Evolutionary conservation across 768 basidiomycete genomes (phyloP).

Genomic region (Macrolepiota fuliginosa): DNA sequence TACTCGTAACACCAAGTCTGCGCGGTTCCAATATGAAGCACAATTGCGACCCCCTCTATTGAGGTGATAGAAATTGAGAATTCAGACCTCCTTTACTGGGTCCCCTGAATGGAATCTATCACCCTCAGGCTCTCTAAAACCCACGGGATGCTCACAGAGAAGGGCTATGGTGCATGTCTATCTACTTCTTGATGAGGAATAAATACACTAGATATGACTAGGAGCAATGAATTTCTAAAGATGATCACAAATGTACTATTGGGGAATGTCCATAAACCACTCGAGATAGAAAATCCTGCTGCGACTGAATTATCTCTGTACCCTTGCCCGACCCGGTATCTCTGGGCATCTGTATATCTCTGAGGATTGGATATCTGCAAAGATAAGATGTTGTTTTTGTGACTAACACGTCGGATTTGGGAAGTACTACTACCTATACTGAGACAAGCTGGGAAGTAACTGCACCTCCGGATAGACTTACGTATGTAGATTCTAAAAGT

Average conservation of each 20-base stretch:
- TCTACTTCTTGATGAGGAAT: background rate
- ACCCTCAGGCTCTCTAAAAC: background rate
- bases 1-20: too few relatives aligned
- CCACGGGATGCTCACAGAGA: background rate
- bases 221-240: conserved; percentile 9
- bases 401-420: too few relatives aligned
- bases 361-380: background rate
- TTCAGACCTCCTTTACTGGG: too few relatives aligned
- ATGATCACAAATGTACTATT: conserved; percentile 8
- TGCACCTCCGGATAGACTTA: too few relatives aligned
- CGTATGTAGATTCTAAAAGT: too few relatives aligned
- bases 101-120: too few relatives aligned
- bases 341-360: background rate
- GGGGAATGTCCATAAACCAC: conserved; percentile 13
- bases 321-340: background rate
- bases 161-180: background rate
- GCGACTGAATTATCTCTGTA: conserved; percentile 8
- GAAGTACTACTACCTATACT: too few relatives aligned
- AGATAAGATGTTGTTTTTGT: background rate
- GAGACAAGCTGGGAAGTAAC: too few relatives aligned
- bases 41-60: too few relatives aligned
- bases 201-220: background rate
- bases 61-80: too few relatives aligned
- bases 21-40: too few relatives aligned
- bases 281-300: conserved; percentile 2